Evolutionary conservation across 352 stramenopile species (phyloP), one percentile per base, ranked within the genome.

Genomic region (Phytophthora citrophthora): DNA sequence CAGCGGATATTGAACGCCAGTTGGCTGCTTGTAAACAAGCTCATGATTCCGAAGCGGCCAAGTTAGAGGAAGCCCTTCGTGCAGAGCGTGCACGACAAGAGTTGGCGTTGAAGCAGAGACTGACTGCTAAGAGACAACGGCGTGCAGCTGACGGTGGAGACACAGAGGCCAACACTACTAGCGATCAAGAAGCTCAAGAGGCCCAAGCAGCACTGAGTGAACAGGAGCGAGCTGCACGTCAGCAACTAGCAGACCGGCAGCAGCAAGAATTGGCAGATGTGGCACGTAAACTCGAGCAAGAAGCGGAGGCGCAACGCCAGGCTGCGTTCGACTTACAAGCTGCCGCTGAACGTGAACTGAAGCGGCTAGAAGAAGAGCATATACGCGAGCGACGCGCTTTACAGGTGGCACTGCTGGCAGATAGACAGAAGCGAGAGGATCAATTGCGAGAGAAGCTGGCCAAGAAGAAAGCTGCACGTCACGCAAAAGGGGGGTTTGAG

Each of bases 311-410:
- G 10, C 54, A 71, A 34, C 57, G 61, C 12, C 56, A 47, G 36
- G 50, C 61, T 44, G 61, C 67, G 1, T 31, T 61, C 6, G 67
- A 74, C 36, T 32, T 68, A 10, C 61, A 67, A 60, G 49, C 52
- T 18, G 51, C 67, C 9, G 65, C 67, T 2, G 66, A 85, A 48
- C 57, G 54, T 1, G 77, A 88, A 32, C 69, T 86, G 0, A 54
- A 77, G 24, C 62, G 78, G 6, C 49, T 92, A 13, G 64, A 79
- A 26, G 55, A 77, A 10, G 83, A 92, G 49, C 79, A 90, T 39
- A 41, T 63, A 9, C 62, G 70, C 2, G 77, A 81, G 26, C 66
- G 76, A 5, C 61, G 59, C 1, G 49, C 58, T 0, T 65, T 88
- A 3, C 55, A 75, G 15, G 51, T 69, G 24, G 64, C 65, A 1